Conservation (phyloP, 345 rosid species). For the Pelargonium nanum region DNA sequence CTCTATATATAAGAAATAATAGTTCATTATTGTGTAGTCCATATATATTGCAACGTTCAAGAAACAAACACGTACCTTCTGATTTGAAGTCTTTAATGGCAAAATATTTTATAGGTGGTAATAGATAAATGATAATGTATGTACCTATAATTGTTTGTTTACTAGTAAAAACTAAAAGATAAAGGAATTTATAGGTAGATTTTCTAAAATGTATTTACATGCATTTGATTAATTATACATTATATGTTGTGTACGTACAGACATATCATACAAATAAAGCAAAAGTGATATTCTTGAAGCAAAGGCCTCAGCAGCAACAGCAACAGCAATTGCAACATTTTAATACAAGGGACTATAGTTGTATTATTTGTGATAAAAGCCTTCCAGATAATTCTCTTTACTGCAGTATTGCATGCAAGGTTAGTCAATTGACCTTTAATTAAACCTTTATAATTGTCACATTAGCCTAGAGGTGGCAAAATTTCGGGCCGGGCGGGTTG, state of each 20-base stretch:
- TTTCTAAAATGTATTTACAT: not conserved
- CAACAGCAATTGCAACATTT: slow-evolving; percentile 5
- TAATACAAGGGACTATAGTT: slow-evolving; percentile 13
- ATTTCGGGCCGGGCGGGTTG: too few species aligned
- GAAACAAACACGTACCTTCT: too few species aligned
- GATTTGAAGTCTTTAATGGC: too few species aligned
- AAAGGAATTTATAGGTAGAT: not conserved
- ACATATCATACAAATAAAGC: slow-evolving; percentile 24
- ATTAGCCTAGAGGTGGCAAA: too few species aligned
- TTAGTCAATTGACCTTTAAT: too few species aligned
- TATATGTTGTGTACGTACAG: slow-evolving; percentile 1
- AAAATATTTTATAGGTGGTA: too few species aligned
- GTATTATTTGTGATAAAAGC: slow-evolving; percentile 18
- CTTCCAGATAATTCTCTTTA: slow-evolving; percentile 25
- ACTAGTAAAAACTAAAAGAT: not conserved
- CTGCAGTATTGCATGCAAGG: slow-evolving; percentile 9
- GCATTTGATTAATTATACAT: not conserved
- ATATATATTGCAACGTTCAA: too few species aligned
- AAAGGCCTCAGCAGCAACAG: slow-evolving; percentile 12
- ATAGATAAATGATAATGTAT: too few species aligned
- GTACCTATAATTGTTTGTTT: too few species aligned
- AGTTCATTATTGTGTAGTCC: too few species aligned
- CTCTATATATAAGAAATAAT: too few species aligned
- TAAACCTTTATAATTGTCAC: too few species aligned
- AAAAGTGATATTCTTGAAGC: slow-evolving; percentile 28